Percentiles rank a stretch among this genome's conserved stretches.
These are phyloP conservation scores for Calonectria henricotiae DNA, from an alignment of 2,329 filamentous ascomycete genomes.

Conservation along the genomic window DNA sequence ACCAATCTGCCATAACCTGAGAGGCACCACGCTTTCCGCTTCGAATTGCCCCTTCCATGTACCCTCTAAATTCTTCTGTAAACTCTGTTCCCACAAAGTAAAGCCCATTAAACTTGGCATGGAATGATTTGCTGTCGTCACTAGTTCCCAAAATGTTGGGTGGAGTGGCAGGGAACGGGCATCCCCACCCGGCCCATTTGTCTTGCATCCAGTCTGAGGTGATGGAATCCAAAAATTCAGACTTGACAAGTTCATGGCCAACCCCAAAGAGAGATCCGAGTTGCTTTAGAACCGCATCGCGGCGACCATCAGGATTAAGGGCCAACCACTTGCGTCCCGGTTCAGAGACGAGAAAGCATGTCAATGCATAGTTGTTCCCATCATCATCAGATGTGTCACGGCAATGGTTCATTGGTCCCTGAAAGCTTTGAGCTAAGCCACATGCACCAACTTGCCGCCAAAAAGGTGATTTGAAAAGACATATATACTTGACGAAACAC, in stretches of 20 bases:
- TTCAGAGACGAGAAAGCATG: conserved; percentile 22
- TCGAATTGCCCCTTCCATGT: conserved; percentile 41
- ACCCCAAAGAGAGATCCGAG: conserved; percentile 26
- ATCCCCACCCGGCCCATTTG: conserved; percentile 35
- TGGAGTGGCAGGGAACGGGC: conserved; percentile 26
- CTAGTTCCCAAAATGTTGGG: not conserved
- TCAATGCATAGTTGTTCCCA: conserved; percentile 28
- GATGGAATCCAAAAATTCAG: conserved; percentile 28
- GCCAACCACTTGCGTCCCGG: conserved; percentile 25
- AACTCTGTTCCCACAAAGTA: conserved; percentile 41
- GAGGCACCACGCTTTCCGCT: conserved; percentile 37
- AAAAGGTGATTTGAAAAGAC: conserved; percentile 39
- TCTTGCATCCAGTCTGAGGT: conserved; percentile 36
- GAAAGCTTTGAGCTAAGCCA: conserved; percentile 35
- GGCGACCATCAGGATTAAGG: not conserved
- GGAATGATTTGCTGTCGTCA: not conserved
- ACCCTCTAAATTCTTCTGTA: conserved; percentile 36
- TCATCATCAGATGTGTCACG: conserved; percentile 33
- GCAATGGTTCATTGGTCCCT: conserved; percentile 30
- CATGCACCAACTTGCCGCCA: conserved; percentile 34
- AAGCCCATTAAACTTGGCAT: conserved; percentile 23
- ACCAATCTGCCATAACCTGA: conserved; percentile 24
- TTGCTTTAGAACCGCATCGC: conserved; percentile 23
- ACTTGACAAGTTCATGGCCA: conserved; percentile 26
- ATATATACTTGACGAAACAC: conserved; percentile 40